phyloP scores from a whole-genome alignment of 352 stramenopile species.

The Aphanomyces invadans region DNA sequence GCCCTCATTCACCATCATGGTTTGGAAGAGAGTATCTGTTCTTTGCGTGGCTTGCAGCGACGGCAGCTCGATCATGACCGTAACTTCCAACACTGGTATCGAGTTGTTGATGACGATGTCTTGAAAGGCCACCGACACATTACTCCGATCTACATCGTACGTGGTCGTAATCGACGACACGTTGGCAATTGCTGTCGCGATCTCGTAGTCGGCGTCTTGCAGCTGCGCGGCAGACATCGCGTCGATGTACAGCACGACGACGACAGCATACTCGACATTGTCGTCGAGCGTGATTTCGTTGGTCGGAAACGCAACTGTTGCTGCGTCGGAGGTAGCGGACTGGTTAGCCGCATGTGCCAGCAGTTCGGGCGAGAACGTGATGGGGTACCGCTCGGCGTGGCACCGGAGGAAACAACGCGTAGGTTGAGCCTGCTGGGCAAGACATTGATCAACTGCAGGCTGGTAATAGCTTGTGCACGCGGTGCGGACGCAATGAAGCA shows the following conservation, averaged over 20 bases:
- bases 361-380: neutral
- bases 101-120: conserved; percentile 15
- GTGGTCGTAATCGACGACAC: neutral
- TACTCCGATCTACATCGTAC: neutral
- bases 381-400: neutral
- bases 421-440: neutral
- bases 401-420: conserved; percentile 5
- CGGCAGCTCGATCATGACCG: neutral
- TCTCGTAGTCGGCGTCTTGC: neutral
- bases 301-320: no score
- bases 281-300: no score
- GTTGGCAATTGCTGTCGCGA: neutral
- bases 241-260: conserved; percentile 1
- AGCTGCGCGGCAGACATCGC: neutral
- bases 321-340: no score
- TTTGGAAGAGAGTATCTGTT: neutral
- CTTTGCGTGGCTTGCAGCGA: neutral
- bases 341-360: no score
- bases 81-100: neutral
- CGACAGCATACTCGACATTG: neutral
- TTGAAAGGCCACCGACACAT: neutral
- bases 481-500: conserved; percentile 14
- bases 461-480: conserved; percentile 16
- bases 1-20: neutral
- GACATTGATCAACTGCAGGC: conserved; percentile 11